Evolutionary conservation across 305 asterid genomes (phyloP).

Genomic region (Fraxinus nigra): DNA sequence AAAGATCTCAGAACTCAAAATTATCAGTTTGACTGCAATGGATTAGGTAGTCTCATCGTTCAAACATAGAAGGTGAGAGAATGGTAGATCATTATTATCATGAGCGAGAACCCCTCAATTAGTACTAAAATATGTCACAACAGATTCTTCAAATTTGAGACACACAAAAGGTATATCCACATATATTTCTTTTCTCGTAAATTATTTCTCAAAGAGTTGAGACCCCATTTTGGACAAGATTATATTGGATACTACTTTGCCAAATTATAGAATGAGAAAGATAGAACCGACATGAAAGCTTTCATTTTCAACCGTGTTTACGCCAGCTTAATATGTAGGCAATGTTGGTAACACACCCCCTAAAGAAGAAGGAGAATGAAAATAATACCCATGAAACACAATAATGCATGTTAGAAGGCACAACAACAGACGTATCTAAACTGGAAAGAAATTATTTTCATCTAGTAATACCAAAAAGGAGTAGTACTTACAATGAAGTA

Average conservation of each 20-base stretch:
- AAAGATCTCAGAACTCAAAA: background rate
- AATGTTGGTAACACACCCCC: background rate
- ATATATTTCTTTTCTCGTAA: background rate
- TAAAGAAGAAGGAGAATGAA: background rate
- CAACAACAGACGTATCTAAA: background rate
- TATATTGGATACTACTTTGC: background rate
- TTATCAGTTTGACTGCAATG: background rate
- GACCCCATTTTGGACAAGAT: background rate
- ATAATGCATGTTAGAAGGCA: background rate
- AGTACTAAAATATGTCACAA: background rate
- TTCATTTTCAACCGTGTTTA: background rate
- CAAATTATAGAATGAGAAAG: background rate
- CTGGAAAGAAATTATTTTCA: background rate
- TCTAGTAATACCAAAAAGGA: background rate
- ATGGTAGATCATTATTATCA: background rate
- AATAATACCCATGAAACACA: background rate
- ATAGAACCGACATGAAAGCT: background rate
- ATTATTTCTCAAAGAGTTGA: background rate
- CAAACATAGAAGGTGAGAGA: background rate
- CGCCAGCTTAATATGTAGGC: background rate
- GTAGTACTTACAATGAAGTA: constrained; percentile 42
- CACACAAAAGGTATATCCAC: background rate
- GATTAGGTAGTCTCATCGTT: background rate
- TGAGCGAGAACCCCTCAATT: background rate
- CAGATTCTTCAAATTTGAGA: background rate